Conservation (phyloP, 805 yeast genomes). For the Ogataea henricii region DNA sequence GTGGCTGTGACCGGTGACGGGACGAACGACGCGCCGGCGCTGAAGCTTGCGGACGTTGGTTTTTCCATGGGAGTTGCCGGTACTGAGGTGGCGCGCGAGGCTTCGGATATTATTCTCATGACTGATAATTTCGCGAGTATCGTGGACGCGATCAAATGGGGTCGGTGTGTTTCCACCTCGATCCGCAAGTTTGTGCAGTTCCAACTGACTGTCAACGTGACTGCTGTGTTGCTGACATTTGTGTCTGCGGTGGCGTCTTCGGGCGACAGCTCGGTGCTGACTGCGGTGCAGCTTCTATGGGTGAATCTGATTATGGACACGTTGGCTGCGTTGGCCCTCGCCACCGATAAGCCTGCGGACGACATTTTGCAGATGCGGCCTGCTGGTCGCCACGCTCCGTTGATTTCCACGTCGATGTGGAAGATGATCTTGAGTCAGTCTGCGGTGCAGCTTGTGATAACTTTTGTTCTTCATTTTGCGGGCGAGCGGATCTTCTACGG, state of each 20-base stretch:
- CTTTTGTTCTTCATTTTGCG: slow-evolving; percentile 79
- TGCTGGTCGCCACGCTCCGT: slow-evolving; percentile 73
- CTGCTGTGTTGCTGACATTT: slow-evolving; percentile 94
- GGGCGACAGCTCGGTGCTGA: slow-evolving; percentile 81
- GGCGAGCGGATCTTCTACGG: slow-evolving; percentile 64
- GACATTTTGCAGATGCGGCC: slow-evolving; percentile 79
- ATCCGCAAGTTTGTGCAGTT: slow-evolving; percentile 95
- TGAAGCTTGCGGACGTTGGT: slow-evolving; percentile 95
- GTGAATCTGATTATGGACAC: slow-evolving; percentile 98
- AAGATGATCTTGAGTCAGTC: slow-evolving; percentile 95
- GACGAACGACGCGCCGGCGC: slow-evolving; percentile 97
- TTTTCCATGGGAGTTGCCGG: slow-evolving; percentile 99
- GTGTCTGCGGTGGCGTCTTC: slow-evolving; percentile 87
- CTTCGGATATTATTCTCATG: slow-evolving; percentile 95
- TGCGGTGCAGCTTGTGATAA: slow-evolving; percentile 70
- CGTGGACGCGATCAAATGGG: slow-evolving; percentile 98
- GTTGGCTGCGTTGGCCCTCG: slow-evolving; percentile 93
- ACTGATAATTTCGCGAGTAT: slow-evolving; percentile 95
- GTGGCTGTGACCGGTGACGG: slow-evolving; percentile 99
- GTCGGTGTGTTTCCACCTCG: slow-evolving; percentile 92
- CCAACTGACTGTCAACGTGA: slow-evolving; percentile 92
- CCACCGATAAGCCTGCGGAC: slow-evolving; percentile 94
- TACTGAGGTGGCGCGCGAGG: slow-evolving; percentile 98
- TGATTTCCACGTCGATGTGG: slow-evolving; percentile 95
- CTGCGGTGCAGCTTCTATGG: slow-evolving; percentile 97